phyloP scores from a whole-genome alignment of 306 rosid species.

The Fragaria iinumae region DNA sequence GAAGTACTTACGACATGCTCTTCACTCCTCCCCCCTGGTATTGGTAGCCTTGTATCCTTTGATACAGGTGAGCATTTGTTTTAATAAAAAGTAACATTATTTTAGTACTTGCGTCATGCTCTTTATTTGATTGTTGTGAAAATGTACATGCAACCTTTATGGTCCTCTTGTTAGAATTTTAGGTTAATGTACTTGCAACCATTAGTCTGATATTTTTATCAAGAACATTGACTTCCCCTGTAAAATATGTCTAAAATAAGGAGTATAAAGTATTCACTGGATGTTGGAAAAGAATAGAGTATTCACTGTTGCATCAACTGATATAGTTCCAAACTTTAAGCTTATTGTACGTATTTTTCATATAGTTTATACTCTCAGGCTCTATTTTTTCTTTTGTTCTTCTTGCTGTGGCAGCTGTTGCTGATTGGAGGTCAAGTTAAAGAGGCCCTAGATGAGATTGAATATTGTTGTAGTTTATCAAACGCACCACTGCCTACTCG shows the following conservation, averaged over 20 bases:
- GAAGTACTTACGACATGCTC: slow-evolving; percentile 54
- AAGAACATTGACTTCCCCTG: neutral
- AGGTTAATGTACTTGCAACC: neutral
- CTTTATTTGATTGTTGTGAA: neutral
- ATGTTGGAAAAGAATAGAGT: neutral
- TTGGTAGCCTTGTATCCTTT: slow-evolving; percentile 66
- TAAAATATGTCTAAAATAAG: neutral
- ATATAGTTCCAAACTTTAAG: neutral
- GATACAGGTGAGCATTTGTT: slow-evolving; percentile 54
- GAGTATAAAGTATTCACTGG: neutral
- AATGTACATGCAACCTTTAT: neutral
- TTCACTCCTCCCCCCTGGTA: slow-evolving; percentile 45
- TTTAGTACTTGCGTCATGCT: too few species aligned
- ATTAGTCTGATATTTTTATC: neutral
- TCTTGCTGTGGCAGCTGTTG: slow-evolving; percentile 43
- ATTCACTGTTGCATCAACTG: neutral
- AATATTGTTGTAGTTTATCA: slow-evolving; percentile 46
- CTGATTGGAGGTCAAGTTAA: slow-evolving; percentile 70
- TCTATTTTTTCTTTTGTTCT: neutral
- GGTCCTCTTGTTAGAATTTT: neutral
- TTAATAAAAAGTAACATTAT: slow-evolving; percentile 9
- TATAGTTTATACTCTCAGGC: neutral
- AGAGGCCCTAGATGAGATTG: slow-evolving; percentile 51
- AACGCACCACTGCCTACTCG: slow-evolving; percentile 47
- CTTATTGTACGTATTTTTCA: neutral